Evolutionary conservation across 208 protist genomes (phyloP), one percentile per base, ranked within the genome.

Genomic region (Angomonas deanei): DNA sequence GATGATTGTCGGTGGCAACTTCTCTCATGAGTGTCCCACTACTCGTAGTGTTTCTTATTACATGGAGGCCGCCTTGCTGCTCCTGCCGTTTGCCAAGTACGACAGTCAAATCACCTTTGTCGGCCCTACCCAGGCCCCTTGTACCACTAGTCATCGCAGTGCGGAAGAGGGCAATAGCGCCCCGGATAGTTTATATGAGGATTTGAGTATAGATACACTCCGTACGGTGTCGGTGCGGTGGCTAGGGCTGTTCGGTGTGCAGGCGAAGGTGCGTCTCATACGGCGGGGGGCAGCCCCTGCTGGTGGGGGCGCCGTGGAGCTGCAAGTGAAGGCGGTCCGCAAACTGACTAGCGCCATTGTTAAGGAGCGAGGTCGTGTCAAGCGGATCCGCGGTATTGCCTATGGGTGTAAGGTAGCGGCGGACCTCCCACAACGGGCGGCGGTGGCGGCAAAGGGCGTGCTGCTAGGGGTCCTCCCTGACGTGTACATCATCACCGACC

Each of bases 401-500:
- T 98, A 93, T 74, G 87, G 75, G n/a, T 84, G 72, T 32, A 82
- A 82, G 42, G 84, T 86, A 11, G 85, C 93, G 1, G 69, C 90
- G 0, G 91, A 98, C 61, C 72, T 98, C 36, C 71, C 77, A 17
- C 93, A 97, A 66, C 76, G 92, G 31, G 74, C 82, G 3, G 92
- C 92, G 17, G 93, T 88, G 4, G 78, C 87, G 2, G 82, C 92
- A 8, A 96, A 97, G 57, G 88, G 90, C 3, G 79, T 92, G 19
- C 74, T 97, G 64, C 77, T 96, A 17, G 77, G 93, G 46, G 55
- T 97, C n/a, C 62, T 97, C 26, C 91, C 93, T 0, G 92, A 97
- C 70, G 85, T 97, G 42, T 97, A 96, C 72, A 79, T 97, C 27
- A 86, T 95, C 47, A 96, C 91, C 11, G 94, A 97, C 73, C 75